Conservation (phyloP, 495 filamentous ascomycete species). For the Lichina pygmaea region DNA sequence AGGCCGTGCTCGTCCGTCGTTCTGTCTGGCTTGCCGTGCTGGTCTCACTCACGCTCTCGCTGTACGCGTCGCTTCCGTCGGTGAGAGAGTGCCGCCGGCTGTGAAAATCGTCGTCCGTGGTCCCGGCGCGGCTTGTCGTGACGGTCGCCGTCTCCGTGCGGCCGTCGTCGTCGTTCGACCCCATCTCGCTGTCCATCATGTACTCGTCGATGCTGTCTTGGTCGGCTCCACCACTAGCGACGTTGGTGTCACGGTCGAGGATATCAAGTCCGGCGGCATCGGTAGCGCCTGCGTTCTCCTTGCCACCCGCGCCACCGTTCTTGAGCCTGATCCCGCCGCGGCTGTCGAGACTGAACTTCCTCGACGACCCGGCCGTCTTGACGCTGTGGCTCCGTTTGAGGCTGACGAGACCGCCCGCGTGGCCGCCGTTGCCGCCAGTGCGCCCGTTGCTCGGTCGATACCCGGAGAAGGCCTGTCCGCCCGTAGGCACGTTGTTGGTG, state of each 20-base stretch:
- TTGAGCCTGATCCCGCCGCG: neutral
- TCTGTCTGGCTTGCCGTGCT: too few species aligned
- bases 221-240: neutral
- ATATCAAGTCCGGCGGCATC: neutral
- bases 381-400: slow-evolving; percentile 47
- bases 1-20: too few species aligned
- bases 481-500: slow-evolving; percentile 38
- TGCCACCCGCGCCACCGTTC: neutral
- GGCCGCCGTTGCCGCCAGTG: slow-evolving; percentile 2
- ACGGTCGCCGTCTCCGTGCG: neutral
- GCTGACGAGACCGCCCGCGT: slow-evolving; percentile 14
- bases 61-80: too few species aligned
- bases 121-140: neutral
- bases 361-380: slow-evolving; percentile 26
- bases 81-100: too few species aligned
- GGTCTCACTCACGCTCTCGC: too few species aligned
- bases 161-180: neutral
- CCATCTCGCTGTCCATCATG: too few species aligned
- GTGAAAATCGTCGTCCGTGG: too few species aligned
- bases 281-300: neutral
- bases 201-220: neutral
- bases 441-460: slow-evolving; percentile 5
- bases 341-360: neutral
- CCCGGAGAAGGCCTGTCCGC: slow-evolving; percentile 22
- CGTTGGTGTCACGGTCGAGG: neutral